Evolutionary conservation across 2,329 filamentous ascomycete species (phyloP).

Genomic region (Ceratocystis destructans): DNA sequence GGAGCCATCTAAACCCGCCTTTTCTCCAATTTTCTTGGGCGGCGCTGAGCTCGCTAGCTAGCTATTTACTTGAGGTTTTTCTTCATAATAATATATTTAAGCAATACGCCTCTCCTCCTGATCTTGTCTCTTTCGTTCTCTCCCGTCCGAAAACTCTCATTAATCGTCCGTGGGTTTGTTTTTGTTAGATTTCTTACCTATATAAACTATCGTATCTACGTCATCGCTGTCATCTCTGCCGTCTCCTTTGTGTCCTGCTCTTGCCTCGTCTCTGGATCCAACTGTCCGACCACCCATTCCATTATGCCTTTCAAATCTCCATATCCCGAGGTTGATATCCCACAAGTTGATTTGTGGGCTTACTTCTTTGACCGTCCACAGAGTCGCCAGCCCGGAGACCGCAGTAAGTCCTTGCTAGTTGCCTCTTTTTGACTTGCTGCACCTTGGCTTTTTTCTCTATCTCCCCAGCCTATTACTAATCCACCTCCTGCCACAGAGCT

Average conservation of each 20-base stretch:
- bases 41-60: neutral
- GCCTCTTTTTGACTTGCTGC: neutral
- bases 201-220: too few species aligned
- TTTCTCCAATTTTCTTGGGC: neutral
- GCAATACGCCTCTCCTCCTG: too few species aligned
- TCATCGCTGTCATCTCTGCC: neutral
- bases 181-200: too few species aligned
- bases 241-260: neutral
- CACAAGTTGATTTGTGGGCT: slow-evolving; percentile 62
- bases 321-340: slow-evolving; percentile 53
- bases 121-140: too few species aligned
- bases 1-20: neutral
- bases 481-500: slow-evolving; percentile 42
- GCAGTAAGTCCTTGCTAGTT: slow-evolving; percentile 38
- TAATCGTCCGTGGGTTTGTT: too few species aligned
- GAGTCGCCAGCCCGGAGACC: slow-evolving; percentile 53
- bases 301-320: slow-evolving; percentile 58
- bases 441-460: neutral
- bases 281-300: neutral
- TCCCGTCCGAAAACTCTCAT: too few species aligned
- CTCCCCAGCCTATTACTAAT: neutral
- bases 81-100: neutral
- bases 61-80: too few species aligned
- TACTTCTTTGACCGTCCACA: slow-evolving; percentile 61
- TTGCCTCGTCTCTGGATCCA: neutral